A percentile compares a stretch with the other conserved stretches of the same genome.
Conservation (phyloP, 257 asterid species). For the Solanum bukasovii region DNA sequence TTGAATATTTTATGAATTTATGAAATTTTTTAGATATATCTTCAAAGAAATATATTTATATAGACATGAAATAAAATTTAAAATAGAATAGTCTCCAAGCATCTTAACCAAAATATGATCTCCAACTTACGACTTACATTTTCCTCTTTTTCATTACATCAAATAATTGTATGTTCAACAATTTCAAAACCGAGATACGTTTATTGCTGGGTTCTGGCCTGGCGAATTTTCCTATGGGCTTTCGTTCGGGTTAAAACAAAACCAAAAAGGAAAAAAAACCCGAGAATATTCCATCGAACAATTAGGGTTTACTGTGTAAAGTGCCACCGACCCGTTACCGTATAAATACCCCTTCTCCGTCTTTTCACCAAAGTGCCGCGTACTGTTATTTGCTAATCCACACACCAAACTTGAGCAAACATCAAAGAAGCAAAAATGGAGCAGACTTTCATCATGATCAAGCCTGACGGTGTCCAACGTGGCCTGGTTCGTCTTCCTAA, state of each 20-base stretch:
- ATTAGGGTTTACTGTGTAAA: background rate
- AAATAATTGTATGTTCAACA: background rate
- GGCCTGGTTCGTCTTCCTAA: conserved; percentile 49
- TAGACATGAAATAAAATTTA: too few species aligned
- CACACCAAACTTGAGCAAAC: background rate
- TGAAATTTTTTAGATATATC: too few species aligned
- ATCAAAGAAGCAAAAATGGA: conserved; percentile 38
- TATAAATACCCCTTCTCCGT: background rate
- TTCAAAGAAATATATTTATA: too few species aligned
- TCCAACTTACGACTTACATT: background rate
- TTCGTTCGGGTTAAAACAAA: background rate
- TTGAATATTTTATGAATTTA: too few species aligned
- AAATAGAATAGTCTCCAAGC: background rate
- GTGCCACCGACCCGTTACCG: background rate
- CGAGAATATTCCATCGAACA: background rate
- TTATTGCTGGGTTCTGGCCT: too few species aligned
- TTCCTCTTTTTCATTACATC: background rate
- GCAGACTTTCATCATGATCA: conserved; percentile 96
- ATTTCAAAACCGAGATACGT: background rate
- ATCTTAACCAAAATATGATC: background rate
- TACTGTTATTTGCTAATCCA: background rate
- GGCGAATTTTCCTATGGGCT: background rate
- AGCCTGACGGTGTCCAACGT: conserved; percentile 98
- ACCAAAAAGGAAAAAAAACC: background rate
- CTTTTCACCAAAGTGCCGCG: background rate